Conservation (phyloP, 148 eudicot genomes). For the Polygonum aviculare region DNA sequence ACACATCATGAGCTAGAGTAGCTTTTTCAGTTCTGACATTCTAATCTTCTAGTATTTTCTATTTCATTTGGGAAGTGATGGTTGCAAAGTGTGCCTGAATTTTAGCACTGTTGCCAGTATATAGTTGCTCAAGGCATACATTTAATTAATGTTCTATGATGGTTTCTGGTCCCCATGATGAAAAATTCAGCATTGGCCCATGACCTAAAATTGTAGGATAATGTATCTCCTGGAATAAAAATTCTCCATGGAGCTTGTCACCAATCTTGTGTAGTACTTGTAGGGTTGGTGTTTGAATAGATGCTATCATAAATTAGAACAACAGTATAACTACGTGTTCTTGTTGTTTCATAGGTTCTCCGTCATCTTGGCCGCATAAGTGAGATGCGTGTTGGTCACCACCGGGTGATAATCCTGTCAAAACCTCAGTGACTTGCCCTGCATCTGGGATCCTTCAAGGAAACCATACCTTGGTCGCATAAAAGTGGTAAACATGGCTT, state of each 20-base stretch:
- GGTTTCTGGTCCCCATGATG: background rate
- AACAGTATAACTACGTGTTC: background rate
- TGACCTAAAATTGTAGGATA: background rate
- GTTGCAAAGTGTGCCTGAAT: background rate
- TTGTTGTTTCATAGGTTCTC: constrained; percentile 46
- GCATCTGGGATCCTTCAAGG: background rate
- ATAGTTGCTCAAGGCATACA: background rate
- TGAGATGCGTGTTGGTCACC: constrained; percentile 75
- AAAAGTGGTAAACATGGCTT: background rate
- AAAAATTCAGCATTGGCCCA: background rate
- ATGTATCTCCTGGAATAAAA: background rate
- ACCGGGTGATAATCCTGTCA: constrained; percentile 64
- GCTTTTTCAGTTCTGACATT: background rate
- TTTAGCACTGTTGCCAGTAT: background rate
- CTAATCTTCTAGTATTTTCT: background rate
- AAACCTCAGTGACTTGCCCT: constrained; percentile 38
- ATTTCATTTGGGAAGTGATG: background rate
- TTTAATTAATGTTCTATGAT: background rate
- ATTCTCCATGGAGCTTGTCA: background rate
- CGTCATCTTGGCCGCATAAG: constrained; percentile 86
- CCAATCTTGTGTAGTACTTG: background rate
- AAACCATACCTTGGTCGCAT: background rate
- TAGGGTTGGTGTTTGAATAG: background rate
- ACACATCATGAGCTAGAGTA: background rate
- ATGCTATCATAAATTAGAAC: background rate